Evolutionary conservation across 2,329 filamentous ascomycete species (phyloP), one percentile per base, ranked within the genome.

Genomic region (Pseudocercospora crystallina): DNA sequence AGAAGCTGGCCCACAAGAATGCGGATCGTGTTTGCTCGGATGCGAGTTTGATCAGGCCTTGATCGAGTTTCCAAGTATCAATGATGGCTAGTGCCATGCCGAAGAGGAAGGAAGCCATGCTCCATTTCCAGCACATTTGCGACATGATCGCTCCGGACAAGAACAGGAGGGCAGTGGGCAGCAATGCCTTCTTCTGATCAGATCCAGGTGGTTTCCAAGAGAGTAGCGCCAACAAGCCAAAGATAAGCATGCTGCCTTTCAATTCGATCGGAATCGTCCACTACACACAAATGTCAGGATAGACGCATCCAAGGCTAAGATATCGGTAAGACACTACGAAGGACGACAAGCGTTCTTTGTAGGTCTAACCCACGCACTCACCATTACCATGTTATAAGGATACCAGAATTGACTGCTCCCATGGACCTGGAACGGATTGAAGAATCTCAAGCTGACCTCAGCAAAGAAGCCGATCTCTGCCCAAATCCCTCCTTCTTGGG

Each of bases 191-290:
- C 14, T 40, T 35, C 7, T 34, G 15, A 8, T 36, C 13, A 7
- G 37, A 14, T 10, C 26, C 43, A 11, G 43, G 29, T 26, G 29
- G 10, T 14, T 36, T 20, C 10, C 49, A 8, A 1, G 53, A 52
- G 9, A 49, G 26, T 5, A 42, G 17, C 77, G 72, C 1, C 12
- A 36, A 7, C 10, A n/a, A 8, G 0, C 76, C 80, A 63, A 84
- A 87, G 41, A 84, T 67, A 53, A 83, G 69, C 46, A 87, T 73
- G 1, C 83, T 86, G 8, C 84, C 84, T 57, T 75, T 71, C 66
- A 83, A 78, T 64, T 86, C 83, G 12, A 81, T 70, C 0, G 82
- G 80, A 45, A 86, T 84, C 0, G 76, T 83, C 80, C 81, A 84
- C 40, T 46, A 39, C 5, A 47, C 50, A 10, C 34, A 29, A 35